phyloP scores from a whole-genome alignment of 768 basidiomycete genomes.

The Daedalea quercina region DNA sequence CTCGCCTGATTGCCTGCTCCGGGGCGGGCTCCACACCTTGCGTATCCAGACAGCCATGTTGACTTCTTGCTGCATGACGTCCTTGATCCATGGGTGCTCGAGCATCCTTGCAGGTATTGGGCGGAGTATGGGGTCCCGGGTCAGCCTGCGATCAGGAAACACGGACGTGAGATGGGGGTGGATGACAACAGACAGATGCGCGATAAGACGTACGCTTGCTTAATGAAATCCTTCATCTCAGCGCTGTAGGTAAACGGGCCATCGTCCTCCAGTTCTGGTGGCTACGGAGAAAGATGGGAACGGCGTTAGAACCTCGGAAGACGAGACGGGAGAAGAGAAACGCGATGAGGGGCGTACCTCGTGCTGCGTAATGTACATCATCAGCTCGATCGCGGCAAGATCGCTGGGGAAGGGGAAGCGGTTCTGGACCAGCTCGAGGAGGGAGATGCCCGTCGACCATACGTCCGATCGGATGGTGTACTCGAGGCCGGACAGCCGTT shows the following conservation, averaged over 20 bases:
- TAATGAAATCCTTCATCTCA: constrained; percentile 90
- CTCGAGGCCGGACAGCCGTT: constrained; percentile 85
- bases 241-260: constrained; percentile 60
- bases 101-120: constrained; percentile 83
- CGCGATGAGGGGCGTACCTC: constrained; percentile 41
- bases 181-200: constrained; percentile 4
- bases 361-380: constrained; percentile 82
- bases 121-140: constrained; percentile 57
- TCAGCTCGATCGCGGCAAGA: constrained; percentile 87
- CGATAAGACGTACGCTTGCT: constrained; percentile 55
- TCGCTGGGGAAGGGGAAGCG: constrained; percentile 93
- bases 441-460: constrained; percentile 94
- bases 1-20: constrained; percentile 23
- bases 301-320: constrained; percentile 11
- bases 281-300: constrained; percentile 35
- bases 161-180: not conserved
- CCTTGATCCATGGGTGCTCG: constrained; percentile 75
- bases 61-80: constrained; percentile 73
- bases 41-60: constrained; percentile 88
- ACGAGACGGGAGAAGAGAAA: constrained; percentile 4
- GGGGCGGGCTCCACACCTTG: constrained; percentile 77
- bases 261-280: constrained; percentile 79
- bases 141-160: constrained; percentile 42
- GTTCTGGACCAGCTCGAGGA: constrained; percentile 91
- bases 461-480: constrained; percentile 97